phyloP scores from a whole-genome alignment of 768 basidiomycete species.

The Rubroboletus pulcherrimus region DNA sequence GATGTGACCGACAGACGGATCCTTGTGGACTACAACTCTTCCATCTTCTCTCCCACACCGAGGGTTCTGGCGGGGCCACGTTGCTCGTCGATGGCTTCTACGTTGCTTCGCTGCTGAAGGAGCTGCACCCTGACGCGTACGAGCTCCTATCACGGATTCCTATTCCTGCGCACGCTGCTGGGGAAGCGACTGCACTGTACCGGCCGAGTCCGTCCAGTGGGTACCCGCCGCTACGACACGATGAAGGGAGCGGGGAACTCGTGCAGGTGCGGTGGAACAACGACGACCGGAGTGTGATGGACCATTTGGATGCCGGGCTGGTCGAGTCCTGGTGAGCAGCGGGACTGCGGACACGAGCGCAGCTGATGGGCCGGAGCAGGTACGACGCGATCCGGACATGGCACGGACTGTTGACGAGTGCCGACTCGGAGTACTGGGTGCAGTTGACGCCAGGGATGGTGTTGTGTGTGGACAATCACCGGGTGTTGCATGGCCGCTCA shows the following conservation, averaged over 20 bases:
- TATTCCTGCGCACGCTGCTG: slow-evolving; percentile 86
- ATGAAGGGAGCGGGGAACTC: slow-evolving; percentile 55
- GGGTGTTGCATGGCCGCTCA: slow-evolving; percentile 93
- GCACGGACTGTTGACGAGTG: slow-evolving; percentile 68
- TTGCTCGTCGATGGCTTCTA: slow-evolving; percentile 97
- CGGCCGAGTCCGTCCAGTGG: slow-evolving; percentile 52
- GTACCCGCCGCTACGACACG: slow-evolving; percentile 72
- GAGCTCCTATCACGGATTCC: slow-evolving; percentile 60
- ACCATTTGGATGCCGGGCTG: slow-evolving; percentile 47
- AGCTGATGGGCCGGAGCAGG: slow-evolving; percentile 34
- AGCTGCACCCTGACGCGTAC: slow-evolving; percentile 70
- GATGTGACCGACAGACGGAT: slow-evolving; percentile 58
- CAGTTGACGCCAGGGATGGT: slow-evolving; percentile 86
- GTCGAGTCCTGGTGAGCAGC: slow-evolving; percentile 68
- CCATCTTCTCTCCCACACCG: slow-evolving; percentile 82
- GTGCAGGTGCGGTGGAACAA: slow-evolving; percentile 90
- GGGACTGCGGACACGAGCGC: not conserved
- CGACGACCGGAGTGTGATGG: slow-evolving; percentile 85
- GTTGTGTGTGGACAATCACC: slow-evolving; percentile 91
- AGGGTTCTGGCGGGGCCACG: slow-evolving; percentile 80
- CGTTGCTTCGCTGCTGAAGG: slow-evolving; percentile 74
- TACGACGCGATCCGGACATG: slow-evolving; percentile 80
- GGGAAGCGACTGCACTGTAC: slow-evolving; percentile 59
- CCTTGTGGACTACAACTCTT: slow-evolving; percentile 95
- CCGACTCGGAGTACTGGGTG: slow-evolving; percentile 90